Base-by-base conservation (phyloP, 306 rosid species). In the Prunus campanulata region DNA sequence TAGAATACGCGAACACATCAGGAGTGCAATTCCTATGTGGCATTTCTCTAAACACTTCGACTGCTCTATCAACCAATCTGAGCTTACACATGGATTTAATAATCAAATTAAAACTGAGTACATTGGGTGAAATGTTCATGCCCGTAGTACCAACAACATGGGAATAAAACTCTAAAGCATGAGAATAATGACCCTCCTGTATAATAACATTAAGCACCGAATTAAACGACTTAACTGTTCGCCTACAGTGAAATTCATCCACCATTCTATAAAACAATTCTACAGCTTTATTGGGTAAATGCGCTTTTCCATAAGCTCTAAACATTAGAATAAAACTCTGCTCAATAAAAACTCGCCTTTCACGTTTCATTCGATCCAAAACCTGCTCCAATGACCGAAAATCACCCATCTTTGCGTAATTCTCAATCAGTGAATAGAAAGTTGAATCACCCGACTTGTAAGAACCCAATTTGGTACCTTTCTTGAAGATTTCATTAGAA, bases 181-280 rank as follows among this genome's bases (percentile, higher is more conserved):
- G 80, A 61, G 84, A 49, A 61, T 85, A 92, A 66, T 78, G 54
- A 62, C 92, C 86, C 76, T 85, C 92, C 64, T 82, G 87, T 74
- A 95, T 77, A 77, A 95, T 71, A 66, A 95, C 92, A 83, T 90
- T 95, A 70, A 95, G 97, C 80, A 95, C 98, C 24, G 97, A 92
- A 81, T 95, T 95, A 61, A 95, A 89, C 0, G 98, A 92, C 70
- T 82, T 88, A 32, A 92, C 91, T 30, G 93, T 92, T 77, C 84
- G 90, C 81, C 78, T 90, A 68, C 93, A 95, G 35, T 72, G 93
- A 84, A 92, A 92, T 39, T 92, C 95, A 75, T n/a, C 64, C 64
- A 56, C 76, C 98, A 95, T 95, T 85, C 89, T 92, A 42, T 86
- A 78, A 76, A 92, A 95, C 83, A 95, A 84, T 55, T 87, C 82